Base-by-base conservation (phyloP, 1,139 yeast genomes). In the Yamadazyma sp. region DNA sequence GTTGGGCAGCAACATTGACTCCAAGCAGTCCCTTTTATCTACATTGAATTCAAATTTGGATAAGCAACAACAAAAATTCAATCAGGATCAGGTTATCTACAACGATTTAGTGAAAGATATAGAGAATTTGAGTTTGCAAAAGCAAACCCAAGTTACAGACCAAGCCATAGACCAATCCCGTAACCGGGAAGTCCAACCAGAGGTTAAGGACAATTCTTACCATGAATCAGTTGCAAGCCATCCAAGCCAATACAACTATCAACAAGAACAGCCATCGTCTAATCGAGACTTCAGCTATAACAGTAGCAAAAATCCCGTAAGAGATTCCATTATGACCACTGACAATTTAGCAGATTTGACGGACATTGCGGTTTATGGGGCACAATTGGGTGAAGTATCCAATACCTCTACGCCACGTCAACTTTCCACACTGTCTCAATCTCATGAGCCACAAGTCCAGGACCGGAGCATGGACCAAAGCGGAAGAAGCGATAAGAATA, bases 281-380 rank as follows among this genome's bases (percentile, higher is more conserved):
- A 24, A 12, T 16, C 31, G 28, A 17, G 31, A 18, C 24, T n/a
- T 18, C 10, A n/a, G 13, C 16, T 27, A 15, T 11, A 15, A 10
- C 11, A 27, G 15, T 8, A 27, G 15, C 15, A 27, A 16, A 27
- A 8, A 15, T 6, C 6, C 50, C 38, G 17, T 38, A 5, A 38
- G 49, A 40, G 41, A 45, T 28, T 46, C 50, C 16, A 29, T 45
- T 35, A 34, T 40, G 32, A 46, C 51, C 15, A 41, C 47, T 14
- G 67, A 60, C 33, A 60, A 70, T 43, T 59, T 73, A 31, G 64
- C 66, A 27, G 79, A 74, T 46, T 60, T 72, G 39, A 56, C 74
- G 2, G 73, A 69, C 45, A 68, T 70, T 42, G 78, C 78, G 1
- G 39, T 69, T 11, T 70, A 67, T 45, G 70, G 72, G 2, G 72